Base-by-base conservation (phyloP, 768 basidiomycete species). In the Panaeolus cyanescens region DNA sequence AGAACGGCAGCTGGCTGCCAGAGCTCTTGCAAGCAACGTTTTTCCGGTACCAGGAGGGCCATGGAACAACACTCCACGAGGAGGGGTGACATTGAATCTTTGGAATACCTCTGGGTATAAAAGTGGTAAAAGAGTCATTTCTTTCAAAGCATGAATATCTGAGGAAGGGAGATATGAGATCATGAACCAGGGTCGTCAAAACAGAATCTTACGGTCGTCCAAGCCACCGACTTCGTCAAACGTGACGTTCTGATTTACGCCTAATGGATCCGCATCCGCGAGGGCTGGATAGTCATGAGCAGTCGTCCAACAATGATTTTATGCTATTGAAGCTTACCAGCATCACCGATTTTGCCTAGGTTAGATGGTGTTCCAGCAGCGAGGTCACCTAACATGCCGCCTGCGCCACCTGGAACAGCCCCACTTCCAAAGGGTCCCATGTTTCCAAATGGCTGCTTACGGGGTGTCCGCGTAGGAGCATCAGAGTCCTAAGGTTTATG, bases 41-140 rank as follows among this genome's bases (percentile, higher is more conserved):
- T 96, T 96, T 50, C 97, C 97, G 0, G 97, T 99, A n/a, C 97
- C 97, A 0, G 97, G 97, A 9, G 97, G 97, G 15, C 97, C 97
- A 70, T 99, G 96, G 76, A 99, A 97, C 20, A 99, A 78, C 0
- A 99, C 97, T 55, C 97, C 97, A 32, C 97, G 84, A 2, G 97
- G 97, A 39, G 97, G 97, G 0, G 95, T 98, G 36, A 99, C 87
- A 55, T 87, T 89, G 74, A 99, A 96, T 54, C 88, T 87, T 66
- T 96, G 93, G 71, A 99, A 99, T 13, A 99, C 88, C 74, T 99
- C 97, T 0, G 97, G 97, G 71, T 99, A 99, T 22, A 98, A 78
- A 0, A 99, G 79, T 1, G 97, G 97, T 0, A 99, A 83, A 8
- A 98, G 81, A 0, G 98, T 98, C 97, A 99, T 99, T 72, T 99